Base-by-base conservation (phyloP, 1,284 basidiomycete species). In the Singerocomus rubriflavus region DNA sequence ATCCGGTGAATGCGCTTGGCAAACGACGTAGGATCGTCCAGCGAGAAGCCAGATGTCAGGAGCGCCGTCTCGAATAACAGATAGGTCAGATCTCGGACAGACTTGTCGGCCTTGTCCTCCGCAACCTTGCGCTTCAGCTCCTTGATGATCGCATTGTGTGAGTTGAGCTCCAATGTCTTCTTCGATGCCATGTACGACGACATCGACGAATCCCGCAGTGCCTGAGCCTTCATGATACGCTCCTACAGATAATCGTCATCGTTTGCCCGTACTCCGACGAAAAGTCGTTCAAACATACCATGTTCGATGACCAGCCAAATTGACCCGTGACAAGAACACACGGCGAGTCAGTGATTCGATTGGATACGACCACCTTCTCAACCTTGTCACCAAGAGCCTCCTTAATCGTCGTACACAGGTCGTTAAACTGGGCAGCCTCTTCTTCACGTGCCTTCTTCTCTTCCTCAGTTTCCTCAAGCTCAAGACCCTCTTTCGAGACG, bases 141-240 rank as follows among this genome's bases (percentile, higher is more conserved):
- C 80, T 93, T 94, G 77, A 99, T 80, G 76, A 99, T 98, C 43
- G 92, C 75, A 79, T 99, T 95, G 62, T 73, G 74, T 16, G 95
- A 91, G 85, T 99, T 98, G 63, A 99, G 84, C 79, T 99, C 96
- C 60, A 99, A 84, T 16, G 96, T 98, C 90, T 98, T 98, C 86
- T 98, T 98, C 58, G 88, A 91, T 32, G 91, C 91, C 95, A 98
- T 98, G 83, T 98, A 98, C 42, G 93, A 95, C 30, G 94, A 98
- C 96, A 99, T 98, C 56, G 92, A 95, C 25, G 95, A 94, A 73
- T 99, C 96, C 63, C 96, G 92, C 54, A 98, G 88, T 42, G 96
- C 96, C 76, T 99, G 97, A 14, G 96, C 95, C 78, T 98, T 98
- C 97, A 99, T 99, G 81, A 99, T 98, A 72, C 96, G 91, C 76